A percentile compares a stretch with the other conserved stretches of the same genome.
Conservation (phyloP, 2,329 filamentous ascomycete genomes). For the Botrytis hyacinthi region DNA sequence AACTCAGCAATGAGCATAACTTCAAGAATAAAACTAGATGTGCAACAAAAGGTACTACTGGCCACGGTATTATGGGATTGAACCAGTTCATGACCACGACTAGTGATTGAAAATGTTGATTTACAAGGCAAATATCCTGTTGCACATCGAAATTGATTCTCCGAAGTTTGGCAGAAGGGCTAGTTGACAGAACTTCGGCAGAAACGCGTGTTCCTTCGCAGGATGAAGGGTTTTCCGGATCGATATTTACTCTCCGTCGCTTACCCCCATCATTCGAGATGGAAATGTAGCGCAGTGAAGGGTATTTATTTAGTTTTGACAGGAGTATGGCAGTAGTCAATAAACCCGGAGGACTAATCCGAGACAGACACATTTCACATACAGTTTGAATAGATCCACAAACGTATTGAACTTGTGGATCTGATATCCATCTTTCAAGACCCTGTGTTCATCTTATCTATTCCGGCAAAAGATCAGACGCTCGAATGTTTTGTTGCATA, state of each 20-base stretch:
- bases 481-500: not conserved
- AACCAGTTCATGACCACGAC: not conserved
- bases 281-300: not conserved
- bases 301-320: not conserved
- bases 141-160: not conserved
- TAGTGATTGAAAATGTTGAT: not conserved
- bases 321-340: not conserved
- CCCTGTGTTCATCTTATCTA: not conserved
- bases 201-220: not conserved
- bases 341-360: not conserved
- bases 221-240: too few relatives aligned
- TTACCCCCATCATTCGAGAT: not conserved
- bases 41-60: not conserved
- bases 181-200: too few relatives aligned
- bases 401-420: not conserved
- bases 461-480: not conserved
- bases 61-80: too few relatives aligned
- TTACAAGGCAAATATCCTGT: not conserved
- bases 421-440: not conserved
- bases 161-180: not conserved
- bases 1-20: not conserved
- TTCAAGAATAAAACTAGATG: not conserved
- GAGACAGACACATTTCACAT: not conserved
- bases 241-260: not conserved
- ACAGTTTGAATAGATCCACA: not conserved